phyloP scores from a whole-genome alignment of 306 rosid genomes.

The Trichosanthes cucumerina region DNA sequence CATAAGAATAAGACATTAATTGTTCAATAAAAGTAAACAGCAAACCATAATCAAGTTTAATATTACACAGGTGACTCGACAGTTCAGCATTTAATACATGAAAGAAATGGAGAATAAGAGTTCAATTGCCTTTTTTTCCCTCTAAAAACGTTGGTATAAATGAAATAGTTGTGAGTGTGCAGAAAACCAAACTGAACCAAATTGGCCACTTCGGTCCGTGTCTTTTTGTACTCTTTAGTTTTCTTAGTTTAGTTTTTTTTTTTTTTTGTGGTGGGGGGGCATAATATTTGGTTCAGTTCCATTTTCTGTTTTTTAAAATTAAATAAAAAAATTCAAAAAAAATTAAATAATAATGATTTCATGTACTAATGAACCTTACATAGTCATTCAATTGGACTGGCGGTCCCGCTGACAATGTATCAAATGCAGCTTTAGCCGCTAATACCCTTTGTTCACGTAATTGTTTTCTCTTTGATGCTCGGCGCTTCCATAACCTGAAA shows the following conservation, averaged over 20 bases:
- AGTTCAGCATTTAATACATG: neutral
- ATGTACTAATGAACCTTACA: slow-evolving; percentile 36
- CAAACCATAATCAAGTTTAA: neutral
- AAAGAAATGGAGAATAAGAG: neutral
- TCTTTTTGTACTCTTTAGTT: neutral
- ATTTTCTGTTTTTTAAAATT: neutral
- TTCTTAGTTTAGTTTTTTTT: neutral
- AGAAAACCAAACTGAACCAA: neutral
- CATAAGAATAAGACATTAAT: neutral
- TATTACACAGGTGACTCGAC: neutral
- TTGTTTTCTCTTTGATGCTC: slow-evolving; percentile 47
- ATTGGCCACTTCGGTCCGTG: neutral
- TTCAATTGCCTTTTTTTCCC: neutral
- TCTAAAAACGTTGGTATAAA: neutral
- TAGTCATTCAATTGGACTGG: slow-evolving; percentile 46
- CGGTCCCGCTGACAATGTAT: slow-evolving; percentile 63
- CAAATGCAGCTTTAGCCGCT: slow-evolving; percentile 71
- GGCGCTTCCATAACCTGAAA: slow-evolving; percentile 81
- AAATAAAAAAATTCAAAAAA: neutral
- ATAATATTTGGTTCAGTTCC: neutral
- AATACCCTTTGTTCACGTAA: slow-evolving; percentile 55
- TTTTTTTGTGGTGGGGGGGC: too few species aligned
- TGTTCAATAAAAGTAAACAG: neutral
- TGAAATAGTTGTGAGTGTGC: neutral
- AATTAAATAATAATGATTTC: slow-evolving; percentile 3